Evolutionary conservation across 2,329 filamentous ascomycete genomes (phyloP).

Genomic region (Neofusicoccum ribis): DNA sequence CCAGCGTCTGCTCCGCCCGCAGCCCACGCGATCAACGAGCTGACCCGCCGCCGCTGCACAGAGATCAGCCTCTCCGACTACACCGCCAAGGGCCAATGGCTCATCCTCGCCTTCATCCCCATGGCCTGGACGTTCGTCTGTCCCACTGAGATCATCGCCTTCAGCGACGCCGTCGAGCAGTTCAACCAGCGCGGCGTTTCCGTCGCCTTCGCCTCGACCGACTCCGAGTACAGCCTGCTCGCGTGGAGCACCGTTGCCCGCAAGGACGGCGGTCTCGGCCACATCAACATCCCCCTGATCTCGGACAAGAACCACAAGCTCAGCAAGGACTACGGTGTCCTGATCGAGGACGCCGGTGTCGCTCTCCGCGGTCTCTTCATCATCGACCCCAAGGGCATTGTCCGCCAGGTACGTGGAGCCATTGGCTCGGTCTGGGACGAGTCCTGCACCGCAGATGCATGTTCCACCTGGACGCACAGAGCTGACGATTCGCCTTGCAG

Average conservation of each 20-base stretch:
- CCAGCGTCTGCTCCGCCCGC: background rate
- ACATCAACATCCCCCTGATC: slow-evolving; percentile 61
- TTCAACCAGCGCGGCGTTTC: slow-evolving; percentile 60
- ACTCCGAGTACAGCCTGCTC: slow-evolving; percentile 59
- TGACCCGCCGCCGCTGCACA: slow-evolving; percentile 23
- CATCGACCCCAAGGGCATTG: slow-evolving; percentile 63
- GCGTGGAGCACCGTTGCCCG: slow-evolving; percentile 61
- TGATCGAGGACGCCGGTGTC: slow-evolving; percentile 64
- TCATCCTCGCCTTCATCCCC: slow-evolving; percentile 66
- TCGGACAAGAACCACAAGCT: slow-evolving; percentile 64
- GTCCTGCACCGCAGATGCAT: background rate
- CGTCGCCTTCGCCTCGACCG: slow-evolving; percentile 63
- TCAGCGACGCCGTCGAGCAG: slow-evolving; percentile 61
- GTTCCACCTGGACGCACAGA: slow-evolving; percentile 7
- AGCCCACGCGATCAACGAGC: background rate
- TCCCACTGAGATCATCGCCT: slow-evolving; percentile 66
- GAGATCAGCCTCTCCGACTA: slow-evolving; percentile 42
- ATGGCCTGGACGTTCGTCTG: slow-evolving; percentile 70
- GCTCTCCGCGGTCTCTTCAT: slow-evolving; percentile 65
- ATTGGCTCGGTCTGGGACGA: background rate
- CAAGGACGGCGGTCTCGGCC: slow-evolving; percentile 63
- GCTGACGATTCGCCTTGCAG: slow-evolving; percentile 33
- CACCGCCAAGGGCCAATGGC: slow-evolving; percentile 53
- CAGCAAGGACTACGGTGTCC: slow-evolving; percentile 62
- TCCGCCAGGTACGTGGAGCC: slow-evolving; percentile 47